Conservation (phyloP, 352 stramenopile genomes). For the Pythium phragmiticola region DNA sequence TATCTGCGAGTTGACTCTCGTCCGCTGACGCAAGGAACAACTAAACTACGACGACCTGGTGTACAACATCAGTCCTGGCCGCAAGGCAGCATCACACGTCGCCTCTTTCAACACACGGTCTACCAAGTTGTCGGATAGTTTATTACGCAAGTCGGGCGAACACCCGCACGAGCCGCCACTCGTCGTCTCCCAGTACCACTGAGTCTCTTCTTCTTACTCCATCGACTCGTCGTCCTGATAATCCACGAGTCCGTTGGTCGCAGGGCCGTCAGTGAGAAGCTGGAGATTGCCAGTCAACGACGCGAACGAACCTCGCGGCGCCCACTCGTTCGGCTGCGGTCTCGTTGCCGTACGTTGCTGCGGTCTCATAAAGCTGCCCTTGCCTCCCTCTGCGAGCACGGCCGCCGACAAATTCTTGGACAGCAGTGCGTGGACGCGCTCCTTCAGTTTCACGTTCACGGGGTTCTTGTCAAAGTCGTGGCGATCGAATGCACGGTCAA, state of each 20-base stretch:
- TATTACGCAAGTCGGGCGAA: slow-evolving; percentile 37
- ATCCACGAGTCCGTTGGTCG: slow-evolving; percentile 11
- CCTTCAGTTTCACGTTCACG: slow-evolving; percentile 50
- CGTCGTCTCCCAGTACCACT: neutral
- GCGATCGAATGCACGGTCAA: slow-evolving; percentile 69
- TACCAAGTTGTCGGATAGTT: slow-evolving; percentile 37
- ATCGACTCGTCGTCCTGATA: slow-evolving; percentile 38
- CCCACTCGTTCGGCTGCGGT: slow-evolving; percentile 3
- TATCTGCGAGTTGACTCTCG: too few species aligned
- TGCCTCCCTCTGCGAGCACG: slow-evolving; percentile 39
- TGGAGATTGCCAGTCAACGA: slow-evolving; percentile 21
- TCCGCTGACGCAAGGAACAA: too few species aligned
- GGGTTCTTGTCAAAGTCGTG: slow-evolving; percentile 41
- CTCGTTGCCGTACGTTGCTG: neutral
- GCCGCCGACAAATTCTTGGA: slow-evolving; percentile 60
- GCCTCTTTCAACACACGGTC: slow-evolving; percentile 16
- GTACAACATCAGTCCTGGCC: neutral
- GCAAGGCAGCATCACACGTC: neutral
- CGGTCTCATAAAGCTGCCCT: slow-evolving; percentile 16
- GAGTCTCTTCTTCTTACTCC: slow-evolving; percentile 3
- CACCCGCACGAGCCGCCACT: slow-evolving; percentile 17
- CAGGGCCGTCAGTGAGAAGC: slow-evolving; percentile 1
- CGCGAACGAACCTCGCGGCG: slow-evolving; percentile 15
- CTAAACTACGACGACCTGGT: too few species aligned
- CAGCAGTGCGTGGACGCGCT: slow-evolving; percentile 48